Evolutionary conservation across 2,329 filamentous ascomycete genomes (phyloP).

Genomic region (Colletotrichum magnum): DNA sequence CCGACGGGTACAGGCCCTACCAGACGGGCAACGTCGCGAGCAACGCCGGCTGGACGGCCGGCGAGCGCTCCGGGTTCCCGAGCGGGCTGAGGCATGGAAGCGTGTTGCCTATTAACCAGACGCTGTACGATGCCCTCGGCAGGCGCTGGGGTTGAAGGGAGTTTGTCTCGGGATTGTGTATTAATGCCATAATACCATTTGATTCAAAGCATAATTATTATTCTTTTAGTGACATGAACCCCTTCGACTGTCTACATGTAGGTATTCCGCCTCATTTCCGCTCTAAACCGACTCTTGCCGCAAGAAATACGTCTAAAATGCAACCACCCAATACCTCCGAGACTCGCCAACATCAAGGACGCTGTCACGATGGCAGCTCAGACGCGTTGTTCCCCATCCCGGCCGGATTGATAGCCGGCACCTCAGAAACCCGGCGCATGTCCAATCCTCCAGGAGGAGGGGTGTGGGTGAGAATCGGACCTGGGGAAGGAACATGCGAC

Average conservation of each 20-base stretch:
- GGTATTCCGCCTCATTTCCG: no score
- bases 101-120: conserved; percentile 62
- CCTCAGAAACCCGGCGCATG: not conserved
- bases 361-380: not conserved
- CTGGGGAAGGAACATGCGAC: not conserved
- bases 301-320: no score
- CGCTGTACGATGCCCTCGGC: conserved; percentile 53
- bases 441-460: not conserved
- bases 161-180: not conserved
- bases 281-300: no score
- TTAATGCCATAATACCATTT: not conserved
- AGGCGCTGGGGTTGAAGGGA: conserved; percentile 10
- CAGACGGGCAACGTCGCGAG: conserved; percentile 58
- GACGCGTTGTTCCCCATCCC: conserved; percentile 3
- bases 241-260: no score
- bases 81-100: conserved; percentile 65
- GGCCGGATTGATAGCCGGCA: not conserved
- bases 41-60: conserved; percentile 61
- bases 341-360: no score
- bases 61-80: conserved; percentile 58
- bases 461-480: not conserved
- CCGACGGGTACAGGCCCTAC: conserved; percentile 65
- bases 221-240: no score
- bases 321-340: no score
- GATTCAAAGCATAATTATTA: no score